phyloP scores from a whole-genome alignment of 345 rosid genomes.

The Salix dunnii region DNA sequence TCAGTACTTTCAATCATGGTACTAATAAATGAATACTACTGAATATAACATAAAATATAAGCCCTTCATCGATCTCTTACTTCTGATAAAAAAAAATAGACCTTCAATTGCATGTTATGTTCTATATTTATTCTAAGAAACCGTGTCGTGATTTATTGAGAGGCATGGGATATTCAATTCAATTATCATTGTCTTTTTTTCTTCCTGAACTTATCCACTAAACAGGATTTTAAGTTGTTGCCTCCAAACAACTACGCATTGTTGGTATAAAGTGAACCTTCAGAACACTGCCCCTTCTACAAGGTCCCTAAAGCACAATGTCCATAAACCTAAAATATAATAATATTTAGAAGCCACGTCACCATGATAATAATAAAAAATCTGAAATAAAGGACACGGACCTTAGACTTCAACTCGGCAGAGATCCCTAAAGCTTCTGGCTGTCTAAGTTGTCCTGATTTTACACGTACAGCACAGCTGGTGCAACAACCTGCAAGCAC shows the following conservation, averaged over 20 bases:
- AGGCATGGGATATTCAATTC: neutral
- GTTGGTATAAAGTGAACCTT: neutral
- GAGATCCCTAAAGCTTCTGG: conserved; percentile 98
- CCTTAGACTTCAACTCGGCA: conserved; percentile 83
- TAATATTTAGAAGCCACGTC: neutral
- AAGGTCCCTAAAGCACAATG: neutral
- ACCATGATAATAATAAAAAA: neutral
- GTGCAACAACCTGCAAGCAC: conserved; percentile 80
- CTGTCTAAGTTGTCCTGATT: conserved; percentile 79
- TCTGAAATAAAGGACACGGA: conserved; percentile 21
- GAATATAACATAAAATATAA: neutral
- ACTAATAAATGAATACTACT: too few species aligned
- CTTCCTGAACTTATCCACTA: neutral
- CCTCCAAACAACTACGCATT: neutral
- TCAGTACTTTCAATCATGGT: too few species aligned
- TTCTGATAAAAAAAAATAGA: neutral
- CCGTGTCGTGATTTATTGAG: neutral
- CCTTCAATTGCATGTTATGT: neutral
- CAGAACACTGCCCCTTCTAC: neutral
- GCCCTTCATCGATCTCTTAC: neutral
- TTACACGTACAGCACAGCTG: conserved; percentile 92
- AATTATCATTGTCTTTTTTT: neutral
- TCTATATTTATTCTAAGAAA: neutral
- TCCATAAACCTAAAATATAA: too few species aligned
- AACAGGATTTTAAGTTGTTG: neutral